Conservation (phyloP, 768 basidiomycete genomes). For the Macrocybe gigantea region DNA sequence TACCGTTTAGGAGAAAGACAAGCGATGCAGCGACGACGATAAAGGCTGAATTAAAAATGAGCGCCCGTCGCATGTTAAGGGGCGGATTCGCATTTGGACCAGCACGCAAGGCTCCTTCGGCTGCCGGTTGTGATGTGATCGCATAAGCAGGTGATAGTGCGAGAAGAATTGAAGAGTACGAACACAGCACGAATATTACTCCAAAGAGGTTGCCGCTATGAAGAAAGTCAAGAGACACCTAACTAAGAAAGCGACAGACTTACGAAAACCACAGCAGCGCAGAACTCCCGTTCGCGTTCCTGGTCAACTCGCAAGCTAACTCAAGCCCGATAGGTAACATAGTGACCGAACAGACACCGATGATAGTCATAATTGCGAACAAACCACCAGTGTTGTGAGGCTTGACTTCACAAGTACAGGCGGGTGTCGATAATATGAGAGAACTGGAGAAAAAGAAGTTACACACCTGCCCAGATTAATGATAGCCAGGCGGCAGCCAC, state of each 20-base stretch:
- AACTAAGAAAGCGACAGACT: slow-evolving; percentile 16
- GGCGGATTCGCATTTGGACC: slow-evolving; percentile 58
- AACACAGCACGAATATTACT: slow-evolving; percentile 60
- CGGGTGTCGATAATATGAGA: background rate
- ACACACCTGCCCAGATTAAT: slow-evolving; percentile 75
- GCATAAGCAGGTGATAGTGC: background rate
- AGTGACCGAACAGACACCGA: slow-evolving; percentile 60
- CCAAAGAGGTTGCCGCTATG: slow-evolving; percentile 59
- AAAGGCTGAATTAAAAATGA: slow-evolving; percentile 61
- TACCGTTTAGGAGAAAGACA: slow-evolving; percentile 51
- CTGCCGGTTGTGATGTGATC: slow-evolving; percentile 25
- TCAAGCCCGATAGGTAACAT: slow-evolving; percentile 77
- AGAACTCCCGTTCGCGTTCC: slow-evolving; percentile 73
- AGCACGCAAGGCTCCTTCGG: slow-evolving; percentile 63
- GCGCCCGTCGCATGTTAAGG: slow-evolving; percentile 60
- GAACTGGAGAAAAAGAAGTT: background rate
- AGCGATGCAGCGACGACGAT: slow-evolving; percentile 31
- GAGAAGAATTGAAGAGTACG: slow-evolving; percentile 12
- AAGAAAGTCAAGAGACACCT: background rate
- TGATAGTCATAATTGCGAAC: slow-evolving; percentile 61
- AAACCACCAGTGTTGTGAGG: slow-evolving; percentile 54
- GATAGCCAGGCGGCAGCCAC: slow-evolving; percentile 62
- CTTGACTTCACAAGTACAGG: slow-evolving; percentile 39
- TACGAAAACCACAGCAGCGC: slow-evolving; percentile 74
- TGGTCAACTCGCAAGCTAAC: slow-evolving; percentile 72